phyloP scores from a whole-genome alignment of 2,329 filamentous ascomycete genomes.

The Penicillium sp. region DNA sequence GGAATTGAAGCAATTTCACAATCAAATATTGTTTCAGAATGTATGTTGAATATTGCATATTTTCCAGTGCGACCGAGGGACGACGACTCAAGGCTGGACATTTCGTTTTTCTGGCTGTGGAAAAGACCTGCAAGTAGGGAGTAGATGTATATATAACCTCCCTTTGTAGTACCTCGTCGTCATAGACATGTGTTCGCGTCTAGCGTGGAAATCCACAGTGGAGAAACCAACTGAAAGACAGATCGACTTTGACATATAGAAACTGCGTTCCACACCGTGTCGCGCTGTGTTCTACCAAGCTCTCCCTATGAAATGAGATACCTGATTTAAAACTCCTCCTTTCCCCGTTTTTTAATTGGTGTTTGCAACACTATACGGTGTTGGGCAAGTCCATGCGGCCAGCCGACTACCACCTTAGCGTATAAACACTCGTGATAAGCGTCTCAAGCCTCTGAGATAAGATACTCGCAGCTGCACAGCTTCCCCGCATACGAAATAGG shows the following conservation, averaged over 20 bases:
- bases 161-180: too few species aligned
- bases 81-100: not conserved
- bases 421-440: not conserved
- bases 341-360: not conserved
- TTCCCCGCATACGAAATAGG: slow-evolving; percentile 4
- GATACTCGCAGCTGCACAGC: not conserved
- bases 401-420: not conserved
- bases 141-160: not conserved
- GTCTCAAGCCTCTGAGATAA: not conserved
- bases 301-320: not conserved
- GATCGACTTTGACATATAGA: not conserved
- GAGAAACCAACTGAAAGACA: not conserved
- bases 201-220: not conserved
- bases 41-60: not conserved
- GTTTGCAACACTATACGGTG: not conserved
- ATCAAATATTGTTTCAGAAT: not conserved
- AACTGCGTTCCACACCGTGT: not conserved
- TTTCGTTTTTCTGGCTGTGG: too few species aligned
- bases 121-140: not conserved
- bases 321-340: not conserved
- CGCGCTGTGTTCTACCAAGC: not conserved
- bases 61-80: not conserved
- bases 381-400: slow-evolving; percentile 16
- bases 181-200: not conserved
- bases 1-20: too few species aligned